phyloP scores from a whole-genome alignment of 768 basidiomycete species.

The Lactifluus pinguis region DNA sequence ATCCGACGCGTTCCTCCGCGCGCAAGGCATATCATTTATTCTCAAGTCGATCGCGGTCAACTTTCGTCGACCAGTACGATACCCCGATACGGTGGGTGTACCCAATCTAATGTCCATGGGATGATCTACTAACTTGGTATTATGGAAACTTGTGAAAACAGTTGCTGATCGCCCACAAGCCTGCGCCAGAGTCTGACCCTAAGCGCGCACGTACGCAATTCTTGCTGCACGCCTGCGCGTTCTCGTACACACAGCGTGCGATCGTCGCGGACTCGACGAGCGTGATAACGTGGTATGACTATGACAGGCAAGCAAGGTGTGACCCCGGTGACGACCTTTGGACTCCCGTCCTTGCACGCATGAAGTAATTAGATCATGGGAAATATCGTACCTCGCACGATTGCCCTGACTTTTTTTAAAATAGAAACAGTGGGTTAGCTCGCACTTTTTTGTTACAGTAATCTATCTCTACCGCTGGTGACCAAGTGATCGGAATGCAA shows the following conservation, averaged over 20 bases:
- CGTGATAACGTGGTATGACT: conserved; percentile 71
- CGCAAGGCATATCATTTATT: conserved; percentile 61
- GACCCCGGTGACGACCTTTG: conserved; percentile 46
- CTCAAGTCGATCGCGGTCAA: conserved; percentile 61
- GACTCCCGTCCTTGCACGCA: conserved; percentile 27
- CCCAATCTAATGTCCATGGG: too few relatives aligned
- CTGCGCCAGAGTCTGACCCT: conserved; percentile 25
- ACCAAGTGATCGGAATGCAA: background rate
- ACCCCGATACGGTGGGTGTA: conserved; percentile 55
- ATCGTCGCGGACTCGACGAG: conserved; percentile 60
- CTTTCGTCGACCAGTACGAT: conserved; percentile 63
- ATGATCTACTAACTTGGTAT: too few relatives aligned
- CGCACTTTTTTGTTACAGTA: conserved; percentile 10
- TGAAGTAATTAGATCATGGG: conserved; percentile 2
- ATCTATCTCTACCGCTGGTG: conserved; percentile 7
- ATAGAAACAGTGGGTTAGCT: background rate
- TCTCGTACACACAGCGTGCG: conserved; percentile 52
- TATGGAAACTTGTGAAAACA: conserved; percentile 20
- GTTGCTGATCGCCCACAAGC: conserved; percentile 59
- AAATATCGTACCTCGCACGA: background rate
- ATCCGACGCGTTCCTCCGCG: conserved; percentile 50
- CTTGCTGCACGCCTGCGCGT: conserved; percentile 44
- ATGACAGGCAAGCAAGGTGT: conserved; percentile 54
- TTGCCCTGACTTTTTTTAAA: background rate
- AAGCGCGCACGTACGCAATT: conserved; percentile 34